Base-by-base conservation (phyloP, 805 yeast species). In the Priceomyces carsonii region DNA sequence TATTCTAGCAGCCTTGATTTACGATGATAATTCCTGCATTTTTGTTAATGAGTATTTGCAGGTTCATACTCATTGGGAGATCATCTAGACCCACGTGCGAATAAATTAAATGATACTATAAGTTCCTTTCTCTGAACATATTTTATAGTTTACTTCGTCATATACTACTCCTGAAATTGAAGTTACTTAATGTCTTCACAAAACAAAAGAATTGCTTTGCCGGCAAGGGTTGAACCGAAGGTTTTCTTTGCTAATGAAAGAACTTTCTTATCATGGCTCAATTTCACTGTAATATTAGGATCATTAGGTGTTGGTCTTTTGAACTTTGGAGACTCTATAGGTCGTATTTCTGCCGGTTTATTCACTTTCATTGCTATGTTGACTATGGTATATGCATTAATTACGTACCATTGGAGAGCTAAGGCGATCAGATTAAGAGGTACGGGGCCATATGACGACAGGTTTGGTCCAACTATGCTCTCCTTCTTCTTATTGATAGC, bases 401-500 rank as follows among this genome's bases (percentile, higher is more conserved):
- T 88, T 31, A 93, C 98, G 8, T 93, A 93, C 63, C 99, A 93
- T 65, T 95, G 99, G 99, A 86, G 99, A 72, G 99, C 99, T 1
- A 88, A 90, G 58, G 99, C 99, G 40, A 93, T 93, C 50, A 82
- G 99, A 64, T 77, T 91, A 66, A 82, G 98, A 65, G 99, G 99
- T 26, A 80, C 95, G 9, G 99, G 99, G 31, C 99, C 99, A n/a
- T 93, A 93, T 59, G 99, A 93, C 57, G 99, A 93, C 65, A 80
- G 99, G 59, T 83, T 93, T 49, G 99, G 99, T 29, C 99, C 99
- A 30, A 95, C 99, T 10, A 82, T 91, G 85, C 76, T 93, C 52
- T 93, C 99, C 68, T 75, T 91, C 71, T 93, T 93, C 69, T 73
- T 93, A 53, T 72, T 93, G 45, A 79, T 89, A 31, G 97, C 99